Evolutionary conservation across 192 early-diverging fungal genomes (phyloP), one percentile per base, ranked within the genome.

Genomic region (Glomus cerebriforme): DNA sequence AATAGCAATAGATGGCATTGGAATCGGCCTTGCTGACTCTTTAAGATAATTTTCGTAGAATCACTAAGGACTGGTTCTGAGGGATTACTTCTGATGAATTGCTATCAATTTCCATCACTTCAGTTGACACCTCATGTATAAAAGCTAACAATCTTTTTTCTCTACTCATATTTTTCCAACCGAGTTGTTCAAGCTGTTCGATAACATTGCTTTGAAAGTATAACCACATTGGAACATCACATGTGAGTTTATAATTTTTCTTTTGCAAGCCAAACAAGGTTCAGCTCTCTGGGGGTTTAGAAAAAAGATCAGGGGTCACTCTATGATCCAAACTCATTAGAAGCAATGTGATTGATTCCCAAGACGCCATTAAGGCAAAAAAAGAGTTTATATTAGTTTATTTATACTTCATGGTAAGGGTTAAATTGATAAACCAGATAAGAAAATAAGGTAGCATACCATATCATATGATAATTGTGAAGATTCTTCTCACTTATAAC

Each of bases 221-320:
- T 69, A 34, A 69, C 67, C 67, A 69, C 67, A 69, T 39, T 69
- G 67, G 67, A 69, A 69, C 34, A 69, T 69, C 34, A 34, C 67
- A 69, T 69, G 67, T 69, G 67, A 69, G 67, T 69, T 69, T 69
- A 69, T 39, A 69, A 69, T 69, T 69, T 69, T 17, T 7, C 22
- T n/a, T 69, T 69, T 69, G 34, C 67, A 69, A 69, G 35, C 35
- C 67, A 69, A 69, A 69, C 67, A 69, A 69, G 67, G 67, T 69
- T 69, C 67, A 69, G 67, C 67, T 69, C 67, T 69, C 35, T 69
- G 67, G 31, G 35, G 37, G 67, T 39, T 69, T 34, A 69, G 67
- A 69, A 34, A 69, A 69, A 69, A 69, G 67, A 69, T 69, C 67
- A 37, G 67, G 67, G 31, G 35, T 17, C 34, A 69, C 67, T 69